Base-by-base conservation (phyloP, 805 yeast genomes). In the Starmerella davenportii region DNA sequence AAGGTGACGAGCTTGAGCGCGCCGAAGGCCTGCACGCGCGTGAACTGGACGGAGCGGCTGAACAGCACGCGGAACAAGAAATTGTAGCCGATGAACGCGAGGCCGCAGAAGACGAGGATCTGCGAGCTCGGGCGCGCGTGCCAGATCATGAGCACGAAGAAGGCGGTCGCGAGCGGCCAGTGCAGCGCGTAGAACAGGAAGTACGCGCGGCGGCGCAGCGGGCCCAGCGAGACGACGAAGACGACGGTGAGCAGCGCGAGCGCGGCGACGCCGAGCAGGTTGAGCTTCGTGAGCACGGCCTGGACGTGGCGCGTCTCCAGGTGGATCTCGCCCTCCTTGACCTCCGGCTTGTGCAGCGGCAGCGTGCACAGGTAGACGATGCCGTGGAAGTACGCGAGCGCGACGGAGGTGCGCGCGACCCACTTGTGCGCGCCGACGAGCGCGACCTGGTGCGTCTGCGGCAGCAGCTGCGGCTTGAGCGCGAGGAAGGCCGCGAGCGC, bases 401-500 rank as follows among this genome's bases (percentile, higher is more conserved):
- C 23, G 0, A 82, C 76, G n/a, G 81, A 70, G 2, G 78, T 58
- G 40, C 96, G 64, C 2, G 93, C 78, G 1, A 85, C 61, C 95
- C 95, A 87, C 54, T 85, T 85, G 59, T 87, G 96, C 17, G 82
- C 62, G 0, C 92, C 85, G 9, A 84, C 54, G 27, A 84, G 56
- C 7, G 76, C 56, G 37, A 84, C 59, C 53, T 81, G 81, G 18
- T 82, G 59, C 0, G 79, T 72, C 35, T 70, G 65, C 0, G 94
- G 95, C 35, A 87, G 57, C 1, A 93, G 87, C 1, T 90, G 75
- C 0, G 96, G 95, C 40, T 90, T 62, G 39, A 82, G 53, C 0
- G 92, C 74, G 18, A 87, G 57, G 42, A 84, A 76, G 30, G 82
- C 59, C 2, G 81, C 56, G 0, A 84, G 68, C 0, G 95, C 93